A percentile compares a stretch with the other conserved stretches of the same genome.
Evolutionary conservation across 169 alveolate genomes (phyloP).

Genomic region (Plasmodium inui): DNA sequence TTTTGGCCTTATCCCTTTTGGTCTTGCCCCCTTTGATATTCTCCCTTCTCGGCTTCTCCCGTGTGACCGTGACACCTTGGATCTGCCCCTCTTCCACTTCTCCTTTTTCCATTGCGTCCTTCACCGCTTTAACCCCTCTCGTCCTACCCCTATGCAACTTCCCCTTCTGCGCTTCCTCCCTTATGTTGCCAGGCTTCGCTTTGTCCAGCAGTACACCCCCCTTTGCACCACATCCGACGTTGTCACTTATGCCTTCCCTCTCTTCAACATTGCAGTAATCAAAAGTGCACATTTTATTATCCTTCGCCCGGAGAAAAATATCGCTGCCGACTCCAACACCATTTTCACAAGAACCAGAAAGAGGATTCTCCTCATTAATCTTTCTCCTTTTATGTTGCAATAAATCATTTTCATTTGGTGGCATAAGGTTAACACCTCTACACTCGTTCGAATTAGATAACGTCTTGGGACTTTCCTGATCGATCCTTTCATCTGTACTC

Average conservation of each 20-base stretch:
- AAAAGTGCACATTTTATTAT: neutral
- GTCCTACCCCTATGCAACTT: neutral
- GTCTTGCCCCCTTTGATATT: neutral
- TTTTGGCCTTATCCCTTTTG: neutral
- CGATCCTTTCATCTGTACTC: neutral
- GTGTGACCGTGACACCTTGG: neutral
- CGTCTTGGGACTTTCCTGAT: neutral
- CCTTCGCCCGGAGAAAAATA: neutral
- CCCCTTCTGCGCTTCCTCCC: neutral
- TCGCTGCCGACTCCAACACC: neutral
- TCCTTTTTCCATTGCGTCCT: neutral
- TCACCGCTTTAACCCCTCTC: neutral
- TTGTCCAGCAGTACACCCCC: neutral
- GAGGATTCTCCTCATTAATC: neutral
- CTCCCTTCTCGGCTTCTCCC: neutral
- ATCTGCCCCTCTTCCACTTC: neutral
- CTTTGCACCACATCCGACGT: neutral
- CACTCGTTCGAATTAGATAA: neutral
- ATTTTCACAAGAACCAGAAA: neutral
- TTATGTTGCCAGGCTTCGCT: neutral
- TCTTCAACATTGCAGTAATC: neutral
- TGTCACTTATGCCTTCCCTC: neutral
- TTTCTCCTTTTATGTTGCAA: constrained; percentile 8
- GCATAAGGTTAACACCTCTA: neutral
- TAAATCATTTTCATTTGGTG: neutral